Evolutionary conservation across 2,329 filamentous ascomycete genomes (phyloP), one percentile per base, ranked within the genome.

Genomic region (Endoconidiophora laricicola): DNA sequence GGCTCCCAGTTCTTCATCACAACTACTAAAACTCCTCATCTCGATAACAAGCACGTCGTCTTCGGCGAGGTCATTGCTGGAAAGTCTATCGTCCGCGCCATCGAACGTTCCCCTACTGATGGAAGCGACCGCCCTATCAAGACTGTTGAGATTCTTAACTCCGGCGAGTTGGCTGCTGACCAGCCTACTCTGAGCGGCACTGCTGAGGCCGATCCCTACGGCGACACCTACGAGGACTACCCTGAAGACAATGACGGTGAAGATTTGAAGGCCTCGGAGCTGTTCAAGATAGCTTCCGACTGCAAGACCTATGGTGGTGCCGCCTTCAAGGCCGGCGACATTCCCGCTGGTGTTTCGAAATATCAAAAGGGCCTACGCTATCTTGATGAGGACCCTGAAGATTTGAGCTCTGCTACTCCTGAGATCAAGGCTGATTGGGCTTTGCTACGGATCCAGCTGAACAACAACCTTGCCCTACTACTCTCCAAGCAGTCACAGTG

Each of bases 1-100:
- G 91, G 91, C 61, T 93, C 85, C 46, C 91, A 98, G 62, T 98
- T 98, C 76, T 98, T 98, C 75, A 72, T 96, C 59, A 98, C 91
- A 45, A 96, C 91, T 14, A 86, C 94, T 26, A 74, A 81, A n/a
- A 96, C 91, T 12, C 88, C 87, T 44, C 91, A 96, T 65, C 77
- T 96, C 38, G 88, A 98, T 64, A 79, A 79, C 63, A 98, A 98
- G 73, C 90, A 98, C 68, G 91, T 96, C 44, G 88, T 98, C 22
- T 98, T 95, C 59, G 91, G 91, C 55, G 83, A 95, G 63, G 90
- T 96, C 50, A 76, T 95, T 60, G 83, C 81, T 54, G 91, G 91
- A 60, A 96, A 95, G 73, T 88, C 85, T 55, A 70, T 95, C 37
- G 77, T 96, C 33, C 83, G 91, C 56, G 80, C 88, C 64, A 80